Evolutionary conservation across 441 rosid genomes (phyloP).

Genomic region (Corymbia citriodora): DNA sequence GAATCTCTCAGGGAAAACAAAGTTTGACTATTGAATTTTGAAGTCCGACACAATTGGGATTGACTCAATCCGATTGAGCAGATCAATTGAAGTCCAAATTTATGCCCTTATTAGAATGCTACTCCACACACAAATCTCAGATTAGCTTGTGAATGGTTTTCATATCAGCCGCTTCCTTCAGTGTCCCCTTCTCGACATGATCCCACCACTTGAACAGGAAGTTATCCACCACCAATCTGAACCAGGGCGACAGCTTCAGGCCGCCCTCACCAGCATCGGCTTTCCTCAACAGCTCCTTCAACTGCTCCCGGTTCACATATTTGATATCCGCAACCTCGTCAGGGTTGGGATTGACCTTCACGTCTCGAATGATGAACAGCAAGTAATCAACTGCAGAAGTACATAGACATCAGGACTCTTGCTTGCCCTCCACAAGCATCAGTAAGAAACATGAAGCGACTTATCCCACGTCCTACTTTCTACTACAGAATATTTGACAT

Average conservation of each 20-base stretch:
- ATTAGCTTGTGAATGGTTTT: constrained; percentile 69
- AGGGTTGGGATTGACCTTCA: constrained; percentile 63
- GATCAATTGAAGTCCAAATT: not conserved
- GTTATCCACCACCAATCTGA: constrained; percentile 85
- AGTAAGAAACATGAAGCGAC: not conserved
- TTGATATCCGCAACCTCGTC: constrained; percentile 82
- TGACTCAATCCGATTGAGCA: not conserved
- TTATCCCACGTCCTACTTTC: not conserved
- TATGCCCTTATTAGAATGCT: not conserved
- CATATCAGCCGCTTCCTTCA: constrained; percentile 63
- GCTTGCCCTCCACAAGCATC: not conserved
- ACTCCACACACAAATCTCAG: not conserved
- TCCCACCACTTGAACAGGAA: constrained; percentile 98
- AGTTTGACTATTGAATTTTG: not conserved
- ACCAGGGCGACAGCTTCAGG: constrained; percentile 89
- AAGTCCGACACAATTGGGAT: not conserved
- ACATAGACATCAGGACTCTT: not conserved
- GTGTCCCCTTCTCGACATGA: constrained; percentile 67
- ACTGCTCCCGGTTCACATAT: constrained; percentile 66
- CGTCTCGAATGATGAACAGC: constrained; percentile 78
- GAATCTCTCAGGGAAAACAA: not conserved
- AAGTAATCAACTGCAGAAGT: constrained; percentile 73
- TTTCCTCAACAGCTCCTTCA: constrained; percentile 79
- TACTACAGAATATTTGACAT: not conserved
- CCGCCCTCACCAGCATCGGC: constrained; percentile 84